These are phyloP conservation scores for Globomyces sp. DNA, from an alignment of 371 early-diverging fungal species.

Conservation along the genomic window DNA sequence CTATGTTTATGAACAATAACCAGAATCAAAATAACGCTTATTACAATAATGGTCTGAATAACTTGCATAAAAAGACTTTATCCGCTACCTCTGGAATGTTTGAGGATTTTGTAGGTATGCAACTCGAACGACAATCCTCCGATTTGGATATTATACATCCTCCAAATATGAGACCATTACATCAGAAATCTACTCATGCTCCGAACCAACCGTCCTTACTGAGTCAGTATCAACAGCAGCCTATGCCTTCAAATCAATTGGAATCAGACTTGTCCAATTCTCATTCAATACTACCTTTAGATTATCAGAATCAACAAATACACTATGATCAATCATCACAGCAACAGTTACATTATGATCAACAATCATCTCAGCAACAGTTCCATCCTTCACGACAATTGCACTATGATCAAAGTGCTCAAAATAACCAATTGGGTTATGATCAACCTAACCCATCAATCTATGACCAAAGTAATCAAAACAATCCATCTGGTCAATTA, in stretches of 20 bases:
- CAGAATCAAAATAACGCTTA: background rate
- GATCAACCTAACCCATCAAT: no score
- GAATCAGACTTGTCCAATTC: background rate
- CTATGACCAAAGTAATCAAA: no score
- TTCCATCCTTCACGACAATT: no score
- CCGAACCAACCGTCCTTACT: background rate
- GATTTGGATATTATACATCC: background rate
- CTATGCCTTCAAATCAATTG: background rate
- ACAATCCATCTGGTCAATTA: no score
- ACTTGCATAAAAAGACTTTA: conserved; percentile 3
- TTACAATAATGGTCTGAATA: background rate
- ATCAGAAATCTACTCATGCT: background rate
- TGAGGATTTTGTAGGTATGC: conserved; percentile 16
- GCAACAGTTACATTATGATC: no score
- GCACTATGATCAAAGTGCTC: no score
- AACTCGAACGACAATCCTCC: conserved; percentile 2
- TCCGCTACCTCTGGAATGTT: conserved; percentile 9
- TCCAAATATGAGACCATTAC: conserved; percentile 1
- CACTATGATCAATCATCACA: no score
- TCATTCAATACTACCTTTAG: background rate
- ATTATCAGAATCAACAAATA: background rate
- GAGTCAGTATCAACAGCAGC: background rate
- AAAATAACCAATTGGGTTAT: no score
- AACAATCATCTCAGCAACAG: no score
- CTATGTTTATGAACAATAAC: background rate